Conservation (phyloP, 208 protist genomes). For the Crithidia expoeki region DNA sequence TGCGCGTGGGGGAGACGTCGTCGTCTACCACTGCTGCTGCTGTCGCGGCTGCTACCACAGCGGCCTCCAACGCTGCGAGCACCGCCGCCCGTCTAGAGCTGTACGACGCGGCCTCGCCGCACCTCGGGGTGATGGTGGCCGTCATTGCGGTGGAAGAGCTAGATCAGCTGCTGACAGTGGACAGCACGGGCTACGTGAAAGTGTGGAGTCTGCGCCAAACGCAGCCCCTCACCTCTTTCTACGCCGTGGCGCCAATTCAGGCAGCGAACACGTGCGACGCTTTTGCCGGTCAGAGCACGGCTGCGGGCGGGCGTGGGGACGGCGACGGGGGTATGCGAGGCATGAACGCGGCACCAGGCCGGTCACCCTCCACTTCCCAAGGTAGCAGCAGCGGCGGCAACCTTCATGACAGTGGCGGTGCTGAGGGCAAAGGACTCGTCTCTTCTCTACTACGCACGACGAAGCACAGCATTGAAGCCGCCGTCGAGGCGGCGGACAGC, state of each 20-base stretch:
- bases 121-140: slow-evolving; percentile 64
- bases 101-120: slow-evolving; percentile 71
- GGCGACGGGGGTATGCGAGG: not conserved
- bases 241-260: slow-evolving; percentile 44
- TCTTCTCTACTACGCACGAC: slow-evolving; percentile 32
- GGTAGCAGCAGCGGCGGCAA: not conserved
- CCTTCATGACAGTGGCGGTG: too few species aligned
- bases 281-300: slow-evolving; percentile 1
- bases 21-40: too few species aligned
- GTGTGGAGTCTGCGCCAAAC: slow-evolving; percentile 67
- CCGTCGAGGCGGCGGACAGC: slow-evolving; percentile 36
- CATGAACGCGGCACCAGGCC: not conserved
- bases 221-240: slow-evolving; percentile 66
- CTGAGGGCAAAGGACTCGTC: not conserved
- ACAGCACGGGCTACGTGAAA: slow-evolving; percentile 73
- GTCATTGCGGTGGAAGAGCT: slow-evolving; percentile 65
- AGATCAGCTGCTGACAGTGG: slow-evolving; percentile 71
- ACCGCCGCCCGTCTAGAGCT: slow-evolving; percentile 49
- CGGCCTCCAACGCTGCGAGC: not conserved
- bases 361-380: not conserved
- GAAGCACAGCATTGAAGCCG: slow-evolving; percentile 42
- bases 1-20: too few species aligned
- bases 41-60: not conserved
- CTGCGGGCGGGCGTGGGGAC: slow-evolving; percentile 5
- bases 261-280: slow-evolving; percentile 13